phyloP scores from a whole-genome alignment of 2,329 filamentous ascomycete species.

The Pestalotiopsis sp. region DNA sequence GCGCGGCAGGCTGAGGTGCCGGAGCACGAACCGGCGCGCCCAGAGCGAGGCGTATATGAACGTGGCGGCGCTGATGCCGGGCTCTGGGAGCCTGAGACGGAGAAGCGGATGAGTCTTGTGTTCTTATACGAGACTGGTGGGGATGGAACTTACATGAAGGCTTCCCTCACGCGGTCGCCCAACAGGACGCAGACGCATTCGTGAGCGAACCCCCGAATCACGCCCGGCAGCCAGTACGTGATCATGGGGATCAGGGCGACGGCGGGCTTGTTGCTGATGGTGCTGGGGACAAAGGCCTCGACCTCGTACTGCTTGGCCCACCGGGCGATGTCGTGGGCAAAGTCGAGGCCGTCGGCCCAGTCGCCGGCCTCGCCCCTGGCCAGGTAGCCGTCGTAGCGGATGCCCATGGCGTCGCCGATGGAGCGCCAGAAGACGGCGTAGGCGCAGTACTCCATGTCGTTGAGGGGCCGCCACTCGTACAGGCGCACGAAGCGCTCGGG shows the following conservation, averaged over 20 bases:
- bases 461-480: constrained; percentile 73
- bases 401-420: constrained; percentile 71
- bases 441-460: constrained; percentile 69
- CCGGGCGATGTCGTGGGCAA: constrained; percentile 47
- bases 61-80: constrained; percentile 37
- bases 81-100: constrained; percentile 43
- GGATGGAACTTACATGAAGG: constrained; percentile 59
- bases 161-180: constrained; percentile 63
- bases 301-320: constrained; percentile 63
- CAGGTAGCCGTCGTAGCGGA: constrained; percentile 50
- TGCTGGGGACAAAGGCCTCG: constrained; percentile 56
- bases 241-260: constrained; percentile 63
- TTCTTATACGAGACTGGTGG: neutral
- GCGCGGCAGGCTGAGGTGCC: constrained; percentile 64
- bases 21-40: constrained; percentile 57
- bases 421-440: constrained; percentile 72
- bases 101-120: neutral
- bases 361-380: constrained; percentile 13
- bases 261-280: constrained; percentile 54
- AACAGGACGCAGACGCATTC: constrained; percentile 62
- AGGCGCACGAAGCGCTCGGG: constrained; percentile 63
- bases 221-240: constrained; percentile 53
- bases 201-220: constrained; percentile 47
- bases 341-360: constrained; percentile 56
- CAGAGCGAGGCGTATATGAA: constrained; percentile 51